A percentile compares a stretch with the other conserved stretches of the same genome.
Evolutionary conservation across 225 moss, liverwort and hornwort species (phyloP).

Genomic region (Thuidium tamariscinum): DNA sequence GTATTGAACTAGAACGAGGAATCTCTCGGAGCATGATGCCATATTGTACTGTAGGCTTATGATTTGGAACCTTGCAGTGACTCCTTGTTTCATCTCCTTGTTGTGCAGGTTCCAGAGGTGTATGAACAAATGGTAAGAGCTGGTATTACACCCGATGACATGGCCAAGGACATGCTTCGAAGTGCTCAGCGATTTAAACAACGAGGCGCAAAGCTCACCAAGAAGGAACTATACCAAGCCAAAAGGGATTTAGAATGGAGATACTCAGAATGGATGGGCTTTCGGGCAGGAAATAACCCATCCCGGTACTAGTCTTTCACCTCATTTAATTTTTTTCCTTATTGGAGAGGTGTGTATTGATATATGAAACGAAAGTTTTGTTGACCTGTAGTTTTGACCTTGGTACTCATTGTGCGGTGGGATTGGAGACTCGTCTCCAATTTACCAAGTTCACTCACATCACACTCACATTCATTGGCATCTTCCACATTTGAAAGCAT

Average conservation of each 20-base stretch:
- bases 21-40: not conserved
- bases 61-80: not conserved
- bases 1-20: not conserved
- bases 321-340: not conserved
- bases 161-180: constrained; percentile 96
- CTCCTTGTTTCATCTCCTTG: not conserved
- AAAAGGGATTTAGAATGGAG: constrained; percentile 42
- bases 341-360: not conserved
- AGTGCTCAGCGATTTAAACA: constrained; percentile 66
- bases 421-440: not conserved
- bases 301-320: not conserved
- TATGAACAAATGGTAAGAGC: constrained; percentile 76
- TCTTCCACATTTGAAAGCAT: not conserved
- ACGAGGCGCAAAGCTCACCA: constrained; percentile 22
- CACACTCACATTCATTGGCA: not conserved
- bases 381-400: not conserved
- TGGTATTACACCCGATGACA: constrained; percentile 79
- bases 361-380: not conserved
- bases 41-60: not conserved
- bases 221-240: constrained; percentile 8
- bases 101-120: constrained; percentile 49
- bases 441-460: not conserved
- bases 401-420: not conserved
- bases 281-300: not conserved
- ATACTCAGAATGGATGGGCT: constrained; percentile 23